These are phyloP conservation scores for Taxillus chinensis DNA, from an alignment of 164 flowering plant genomes.

Conservation along the genomic window DNA sequence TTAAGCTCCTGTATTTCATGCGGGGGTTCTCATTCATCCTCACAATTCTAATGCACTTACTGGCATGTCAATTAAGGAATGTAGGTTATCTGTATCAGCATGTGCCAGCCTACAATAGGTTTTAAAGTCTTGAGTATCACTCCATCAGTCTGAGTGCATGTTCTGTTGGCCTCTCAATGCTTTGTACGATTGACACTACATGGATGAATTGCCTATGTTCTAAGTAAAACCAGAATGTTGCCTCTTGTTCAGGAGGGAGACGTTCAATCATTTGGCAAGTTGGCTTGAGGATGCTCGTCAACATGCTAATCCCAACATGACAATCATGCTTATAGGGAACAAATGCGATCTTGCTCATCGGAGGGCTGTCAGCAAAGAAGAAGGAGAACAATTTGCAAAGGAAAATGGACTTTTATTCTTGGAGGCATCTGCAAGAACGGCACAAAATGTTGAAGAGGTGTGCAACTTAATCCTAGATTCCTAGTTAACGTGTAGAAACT, in stretches of 20 bases:
- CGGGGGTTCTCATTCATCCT: too few species aligned
- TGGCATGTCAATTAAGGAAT: too few species aligned
- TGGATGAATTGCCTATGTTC: too few species aligned
- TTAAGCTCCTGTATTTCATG: too few species aligned
- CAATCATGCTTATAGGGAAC: conserved; percentile 77
- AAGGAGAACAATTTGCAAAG: conserved; percentile 92
- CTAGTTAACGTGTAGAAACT: background rate
- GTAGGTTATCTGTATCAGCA: too few species aligned
- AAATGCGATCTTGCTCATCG: conserved; percentile 74
- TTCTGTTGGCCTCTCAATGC: too few species aligned
- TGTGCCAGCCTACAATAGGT: too few species aligned
- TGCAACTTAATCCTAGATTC: background rate
- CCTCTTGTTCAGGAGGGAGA: conserved; percentile 56
- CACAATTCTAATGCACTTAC: too few species aligned
- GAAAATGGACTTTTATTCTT: conserved; percentile 77
- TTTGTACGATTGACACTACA: too few species aligned
- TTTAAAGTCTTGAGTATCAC: too few species aligned
- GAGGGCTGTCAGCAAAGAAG: conserved; percentile 83
- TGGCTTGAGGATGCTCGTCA: conserved; percentile 93
- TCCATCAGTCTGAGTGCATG: too few species aligned
- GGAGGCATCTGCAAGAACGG: conserved; percentile 90
- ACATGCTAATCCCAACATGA: conserved; percentile 85
- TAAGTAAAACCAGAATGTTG: conserved; percentile 1
- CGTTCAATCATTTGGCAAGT: conserved; percentile 79
- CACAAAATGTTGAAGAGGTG: conserved; percentile 86